Evolutionary conservation across 805 yeast species (phyloP).

Genomic region (Torulaspora franciscae): DNA sequence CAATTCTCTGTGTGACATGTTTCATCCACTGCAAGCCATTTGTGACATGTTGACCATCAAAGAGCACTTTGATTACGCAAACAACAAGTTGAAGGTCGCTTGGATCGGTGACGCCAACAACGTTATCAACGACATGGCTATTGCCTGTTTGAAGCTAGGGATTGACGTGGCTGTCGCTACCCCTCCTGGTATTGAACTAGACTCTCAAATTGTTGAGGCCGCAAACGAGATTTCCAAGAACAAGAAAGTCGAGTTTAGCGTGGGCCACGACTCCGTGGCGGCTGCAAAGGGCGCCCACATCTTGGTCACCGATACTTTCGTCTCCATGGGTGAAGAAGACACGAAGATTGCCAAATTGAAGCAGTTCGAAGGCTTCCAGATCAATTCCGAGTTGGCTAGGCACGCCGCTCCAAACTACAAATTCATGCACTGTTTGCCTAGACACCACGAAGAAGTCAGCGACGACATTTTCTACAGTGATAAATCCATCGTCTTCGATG

Average conservation of each 20-base stretch:
- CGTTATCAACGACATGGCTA: conserved; percentile 87
- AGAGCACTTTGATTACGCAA: conserved; percentile 59
- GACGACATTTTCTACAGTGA: conserved; percentile 89
- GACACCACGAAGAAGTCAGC: conserved; percentile 89
- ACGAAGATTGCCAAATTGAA: conserved; percentile 66
- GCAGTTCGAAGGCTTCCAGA: conserved; percentile 85
- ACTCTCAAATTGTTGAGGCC: conserved; percentile 45
- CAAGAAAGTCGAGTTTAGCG: conserved; percentile 49
- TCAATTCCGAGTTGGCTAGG: conserved; percentile 57
- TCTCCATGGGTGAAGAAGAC: conserved; percentile 95
- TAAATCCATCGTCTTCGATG: conserved; percentile 82
- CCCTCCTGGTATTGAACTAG: conserved; percentile 68
- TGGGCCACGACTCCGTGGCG: conserved; percentile 65
- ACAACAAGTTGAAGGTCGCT: conserved; percentile 63
- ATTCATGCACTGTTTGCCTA: conserved; percentile 97
- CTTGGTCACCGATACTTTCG: conserved; percentile 93
- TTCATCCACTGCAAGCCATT: conserved; percentile 93
- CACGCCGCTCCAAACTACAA: conserved; percentile 69
- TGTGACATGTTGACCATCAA: conserved; percentile 84
- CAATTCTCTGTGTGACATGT: conserved; percentile 87
- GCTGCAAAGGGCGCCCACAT: conserved; percentile 76
- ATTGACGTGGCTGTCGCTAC: conserved; percentile 80
- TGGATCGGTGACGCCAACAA: conserved; percentile 98
- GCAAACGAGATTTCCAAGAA: conserved; percentile 52
- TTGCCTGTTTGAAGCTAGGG: conserved; percentile 81